Conservation (phyloP, 2,329 filamentous ascomycete species). For the Elsinoe perseae region DNA sequence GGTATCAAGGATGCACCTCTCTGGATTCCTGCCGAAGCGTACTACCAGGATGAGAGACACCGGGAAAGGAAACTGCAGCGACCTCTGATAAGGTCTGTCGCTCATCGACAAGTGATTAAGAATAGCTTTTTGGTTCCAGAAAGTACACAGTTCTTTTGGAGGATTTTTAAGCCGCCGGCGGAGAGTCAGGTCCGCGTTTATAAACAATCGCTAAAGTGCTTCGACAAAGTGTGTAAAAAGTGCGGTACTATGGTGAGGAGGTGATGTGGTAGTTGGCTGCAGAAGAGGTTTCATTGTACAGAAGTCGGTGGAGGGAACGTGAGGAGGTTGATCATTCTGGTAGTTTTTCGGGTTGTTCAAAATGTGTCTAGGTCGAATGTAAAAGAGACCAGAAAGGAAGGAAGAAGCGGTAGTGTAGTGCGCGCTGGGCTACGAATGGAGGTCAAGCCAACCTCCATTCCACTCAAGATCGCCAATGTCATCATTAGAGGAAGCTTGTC, state of each 20-base stretch:
- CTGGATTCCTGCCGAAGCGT: not conserved
- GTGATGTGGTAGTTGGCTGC: conserved; percentile 3
- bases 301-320: conserved; percentile 11
- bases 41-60: not conserved
- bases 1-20: conserved; percentile 3
- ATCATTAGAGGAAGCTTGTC: conserved; percentile 33
- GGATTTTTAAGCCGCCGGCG: conserved; percentile 8
- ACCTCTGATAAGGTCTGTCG: conserved; percentile 4
- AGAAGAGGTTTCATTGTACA: conserved; percentile 12
- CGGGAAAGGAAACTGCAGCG: not conserved
- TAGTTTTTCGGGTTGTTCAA: conserved; percentile 10
- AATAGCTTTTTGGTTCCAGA: conserved; percentile 10
- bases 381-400: conserved; percentile 13
- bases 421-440: conserved; percentile 49
- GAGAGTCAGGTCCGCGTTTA: not conserved
- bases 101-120: not conserved
- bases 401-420: conserved; percentile 7
- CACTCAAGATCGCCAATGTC: conserved; percentile 81
- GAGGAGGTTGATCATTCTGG: conserved; percentile 9
- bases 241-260: not conserved
- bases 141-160: conserved; percentile 5
- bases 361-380: conserved; percentile 16
- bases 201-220: conserved; percentile 12
- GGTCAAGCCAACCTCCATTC: conserved; percentile 83
- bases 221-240: not conserved